phyloP scores from a whole-genome alignment of 2,329 filamentous ascomycete genomes.

The Xylariaceae sp. region DNA sequence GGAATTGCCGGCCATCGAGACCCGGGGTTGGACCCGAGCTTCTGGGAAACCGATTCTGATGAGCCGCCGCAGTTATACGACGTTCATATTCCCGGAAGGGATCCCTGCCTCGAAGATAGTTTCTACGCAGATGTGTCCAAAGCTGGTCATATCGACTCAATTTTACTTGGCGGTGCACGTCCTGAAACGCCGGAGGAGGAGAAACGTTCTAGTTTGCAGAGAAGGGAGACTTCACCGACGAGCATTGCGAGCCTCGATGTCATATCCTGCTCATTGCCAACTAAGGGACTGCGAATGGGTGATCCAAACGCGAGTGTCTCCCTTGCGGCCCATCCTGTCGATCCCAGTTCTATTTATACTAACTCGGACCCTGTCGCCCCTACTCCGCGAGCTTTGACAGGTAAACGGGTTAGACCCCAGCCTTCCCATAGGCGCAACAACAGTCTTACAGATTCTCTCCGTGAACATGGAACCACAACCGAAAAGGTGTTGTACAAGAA shows the following conservation, averaged over 20 bases:
- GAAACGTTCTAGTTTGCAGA: slow-evolving; percentile 34
- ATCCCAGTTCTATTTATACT: slow-evolving; percentile 52
- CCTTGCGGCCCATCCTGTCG: slow-evolving; percentile 59
- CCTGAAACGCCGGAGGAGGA: slow-evolving; percentile 51
- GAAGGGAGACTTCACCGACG: slow-evolving; percentile 52
- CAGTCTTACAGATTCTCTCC: slow-evolving; percentile 82
- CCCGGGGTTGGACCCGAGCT: slow-evolving; percentile 55
- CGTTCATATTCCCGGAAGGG: slow-evolving; percentile 37
- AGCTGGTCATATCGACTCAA: slow-evolving; percentile 52
- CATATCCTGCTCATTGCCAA: slow-evolving; percentile 65
- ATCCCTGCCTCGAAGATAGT: slow-evolving; percentile 38
- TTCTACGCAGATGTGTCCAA: slow-evolving; percentile 52
- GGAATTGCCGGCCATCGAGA: slow-evolving; percentile 68
- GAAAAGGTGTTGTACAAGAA: slow-evolving; percentile 57
- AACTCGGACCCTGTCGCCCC: slow-evolving; percentile 56
- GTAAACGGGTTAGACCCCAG: slow-evolving; percentile 61
- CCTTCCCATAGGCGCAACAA: slow-evolving; percentile 78
- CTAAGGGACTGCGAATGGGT: slow-evolving; percentile 48
- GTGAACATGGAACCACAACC: slow-evolving; percentile 61
- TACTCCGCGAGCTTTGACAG: slow-evolving; percentile 60
- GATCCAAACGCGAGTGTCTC: slow-evolving; percentile 46
- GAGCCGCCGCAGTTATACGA: slow-evolving; percentile 50
- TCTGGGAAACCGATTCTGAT: slow-evolving; percentile 52
- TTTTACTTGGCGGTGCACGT: slow-evolving; percentile 45
- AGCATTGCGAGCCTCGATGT: slow-evolving; percentile 64